Conservation (phyloP, 306 rosid species). For the Gynostemma pentaphyllum region DNA sequence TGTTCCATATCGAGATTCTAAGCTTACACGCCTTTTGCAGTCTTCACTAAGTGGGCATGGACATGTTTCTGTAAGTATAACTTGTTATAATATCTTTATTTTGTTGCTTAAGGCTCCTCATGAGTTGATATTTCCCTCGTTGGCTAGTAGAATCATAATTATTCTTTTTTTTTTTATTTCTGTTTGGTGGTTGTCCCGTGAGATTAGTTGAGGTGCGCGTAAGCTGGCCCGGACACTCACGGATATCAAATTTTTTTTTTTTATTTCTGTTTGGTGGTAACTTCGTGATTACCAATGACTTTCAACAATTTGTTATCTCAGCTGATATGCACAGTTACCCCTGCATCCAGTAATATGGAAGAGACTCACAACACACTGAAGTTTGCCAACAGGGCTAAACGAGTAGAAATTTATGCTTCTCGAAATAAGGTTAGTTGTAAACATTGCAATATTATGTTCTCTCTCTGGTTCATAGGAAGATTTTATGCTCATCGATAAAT, state of each 20-base stretch:
- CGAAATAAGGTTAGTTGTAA: slow-evolving; percentile 69
- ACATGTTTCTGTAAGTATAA: slow-evolving; percentile 85
- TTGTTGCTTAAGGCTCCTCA: neutral
- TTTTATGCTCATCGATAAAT: slow-evolving; percentile 3
- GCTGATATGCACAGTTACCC: slow-evolving; percentile 99
- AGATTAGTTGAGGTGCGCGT: too few species aligned
- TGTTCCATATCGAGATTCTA: slow-evolving; percentile 98
- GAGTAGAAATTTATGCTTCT: slow-evolving; percentile 92
- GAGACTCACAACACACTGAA: slow-evolving; percentile 99
- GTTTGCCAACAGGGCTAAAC: slow-evolving; percentile 97
- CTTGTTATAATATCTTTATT: neutral
- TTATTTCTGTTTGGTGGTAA: too few species aligned
- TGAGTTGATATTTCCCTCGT: neutral
- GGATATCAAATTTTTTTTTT: too few species aligned
- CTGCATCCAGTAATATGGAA: slow-evolving; percentile 97
- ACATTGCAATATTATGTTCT: neutral
- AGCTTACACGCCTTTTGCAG: slow-evolving; percentile 95
- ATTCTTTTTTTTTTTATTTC: too few species aligned
- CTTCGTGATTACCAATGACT: neutral
- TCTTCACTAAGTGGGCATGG: slow-evolving; percentile 95
- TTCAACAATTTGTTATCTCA: slow-evolving; percentile 22
- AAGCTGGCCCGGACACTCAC: too few species aligned
- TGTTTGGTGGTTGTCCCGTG: too few species aligned
- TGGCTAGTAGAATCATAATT: too few species aligned
- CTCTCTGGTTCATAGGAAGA: neutral